Evolutionary conservation across 495 filamentous ascomycete species (phyloP).

Genomic region (Hapsidospora chrysogenum): DNA sequence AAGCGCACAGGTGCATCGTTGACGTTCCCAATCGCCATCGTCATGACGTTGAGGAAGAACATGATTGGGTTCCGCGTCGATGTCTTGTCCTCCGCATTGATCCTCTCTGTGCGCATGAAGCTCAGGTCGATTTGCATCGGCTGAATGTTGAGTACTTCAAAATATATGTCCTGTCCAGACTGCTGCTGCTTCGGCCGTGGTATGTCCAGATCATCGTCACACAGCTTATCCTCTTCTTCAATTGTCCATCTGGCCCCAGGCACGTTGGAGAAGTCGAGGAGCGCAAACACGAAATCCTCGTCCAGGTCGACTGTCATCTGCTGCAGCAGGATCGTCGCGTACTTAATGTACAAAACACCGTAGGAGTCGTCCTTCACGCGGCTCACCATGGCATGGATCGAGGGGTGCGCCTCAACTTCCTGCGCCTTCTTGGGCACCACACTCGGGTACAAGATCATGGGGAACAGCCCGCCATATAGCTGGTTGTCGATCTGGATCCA

Average conservation of each 20-base stretch:
- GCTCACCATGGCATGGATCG: constrained; percentile 78
- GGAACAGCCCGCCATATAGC: constrained; percentile 94
- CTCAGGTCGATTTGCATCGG: constrained; percentile 96
- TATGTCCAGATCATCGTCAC: constrained; percentile 77
- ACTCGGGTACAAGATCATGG: constrained; percentile 90
- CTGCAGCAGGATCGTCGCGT: constrained; percentile 81
- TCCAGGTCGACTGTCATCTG: constrained; percentile 98
- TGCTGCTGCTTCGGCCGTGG: constrained; percentile 80
- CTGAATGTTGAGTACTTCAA: constrained; percentile 89
- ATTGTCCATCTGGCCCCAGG: constrained; percentile 87
- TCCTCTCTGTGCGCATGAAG: constrained; percentile 87
- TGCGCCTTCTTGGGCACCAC: constrained; percentile 97
- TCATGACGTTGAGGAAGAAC: constrained; percentile 96
- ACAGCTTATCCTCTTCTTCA: constrained; percentile 59
- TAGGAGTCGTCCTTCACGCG: constrained; percentile 97
- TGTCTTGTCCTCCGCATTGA: constrained; percentile 89
- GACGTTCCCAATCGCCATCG: constrained; percentile 97
- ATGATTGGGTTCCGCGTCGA: constrained; percentile 84
- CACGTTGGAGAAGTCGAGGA: constrained; percentile 89
- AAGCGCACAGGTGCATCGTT: constrained; percentile 90
- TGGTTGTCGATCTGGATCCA: constrained; percentile 99
- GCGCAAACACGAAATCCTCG: constrained; percentile 92
- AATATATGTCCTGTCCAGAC: constrained; percentile 83
- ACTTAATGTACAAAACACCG: constrained; percentile 96
- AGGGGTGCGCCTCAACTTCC: constrained; percentile 93